Conservation (phyloP, 1,284 basidiomycete species). For the Trichosporon sp. region DNA sequence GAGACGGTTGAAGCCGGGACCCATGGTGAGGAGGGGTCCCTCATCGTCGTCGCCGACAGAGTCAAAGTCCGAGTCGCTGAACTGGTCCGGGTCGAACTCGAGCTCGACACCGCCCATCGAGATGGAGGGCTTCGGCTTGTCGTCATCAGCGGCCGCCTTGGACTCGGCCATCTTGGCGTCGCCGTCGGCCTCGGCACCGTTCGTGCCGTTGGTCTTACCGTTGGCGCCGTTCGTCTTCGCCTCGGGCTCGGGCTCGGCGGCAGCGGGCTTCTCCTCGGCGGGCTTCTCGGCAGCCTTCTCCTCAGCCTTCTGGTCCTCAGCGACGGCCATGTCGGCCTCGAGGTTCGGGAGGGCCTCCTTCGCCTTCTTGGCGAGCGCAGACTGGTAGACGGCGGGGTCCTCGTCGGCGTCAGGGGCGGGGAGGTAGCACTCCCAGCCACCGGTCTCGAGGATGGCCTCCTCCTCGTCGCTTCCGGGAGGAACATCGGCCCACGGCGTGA, state of each 20-base stretch:
- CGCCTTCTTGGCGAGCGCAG: conserved; percentile 58
- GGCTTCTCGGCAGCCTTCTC: conserved; percentile 4
- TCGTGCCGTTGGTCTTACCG: background rate
- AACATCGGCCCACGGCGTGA: conserved; percentile 72
- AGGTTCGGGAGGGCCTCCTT: conserved; percentile 29
- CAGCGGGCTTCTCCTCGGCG: conserved; percentile 18
- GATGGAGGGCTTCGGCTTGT: conserved; percentile 31
- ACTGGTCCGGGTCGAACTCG: conserved; percentile 57
- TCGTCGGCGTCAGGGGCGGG: conserved; percentile 89
- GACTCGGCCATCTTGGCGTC: conserved; percentile 9
- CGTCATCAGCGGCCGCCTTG: background rate
- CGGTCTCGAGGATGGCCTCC: conserved; percentile 65
- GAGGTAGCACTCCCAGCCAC: conserved; percentile 98
- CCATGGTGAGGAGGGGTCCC: conserved; percentile 82
- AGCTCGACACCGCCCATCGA: conserved; percentile 51
- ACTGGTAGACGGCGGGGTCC: conserved; percentile 90
- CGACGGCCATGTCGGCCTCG: conserved; percentile 38
- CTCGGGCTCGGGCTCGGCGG: conserved; percentile 27
- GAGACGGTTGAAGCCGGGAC: conserved; percentile 88
- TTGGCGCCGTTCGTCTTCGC: background rate
- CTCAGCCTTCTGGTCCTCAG: conserved; percentile 27
- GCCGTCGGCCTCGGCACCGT: conserved; percentile 20
- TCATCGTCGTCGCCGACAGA: conserved; percentile 65
- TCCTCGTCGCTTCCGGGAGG: conserved; percentile 56
- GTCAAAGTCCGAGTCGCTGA: conserved; percentile 56